phyloP scores from a whole-genome alignment of 805 yeast species.

The Candida railenensis region DNA sequence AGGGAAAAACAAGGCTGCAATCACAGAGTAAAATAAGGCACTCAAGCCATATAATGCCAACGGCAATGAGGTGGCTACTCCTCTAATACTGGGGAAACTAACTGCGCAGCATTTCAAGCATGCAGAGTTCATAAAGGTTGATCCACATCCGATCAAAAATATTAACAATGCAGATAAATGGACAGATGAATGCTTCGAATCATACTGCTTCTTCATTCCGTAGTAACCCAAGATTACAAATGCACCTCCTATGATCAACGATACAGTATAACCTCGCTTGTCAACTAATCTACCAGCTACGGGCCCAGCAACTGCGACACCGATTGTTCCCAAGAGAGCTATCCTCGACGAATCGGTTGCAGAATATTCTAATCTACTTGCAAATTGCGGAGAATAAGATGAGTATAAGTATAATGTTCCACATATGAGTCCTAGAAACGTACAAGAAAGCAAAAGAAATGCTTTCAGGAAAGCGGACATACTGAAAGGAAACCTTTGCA shows the following conservation, averaged over 20 bases:
- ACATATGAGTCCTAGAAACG: slow-evolving; percentile 52
- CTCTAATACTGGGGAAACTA: slow-evolving; percentile 63
- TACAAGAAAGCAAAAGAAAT: slow-evolving; percentile 27
- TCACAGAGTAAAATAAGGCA: slow-evolving; percentile 63
- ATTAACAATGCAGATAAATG: slow-evolving; percentile 45
- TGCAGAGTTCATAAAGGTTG: slow-evolving; percentile 63
- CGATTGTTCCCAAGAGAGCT: slow-evolving; percentile 68
- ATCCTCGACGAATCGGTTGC: slow-evolving; percentile 64
- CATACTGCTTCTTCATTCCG: slow-evolving; percentile 53
- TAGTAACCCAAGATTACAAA: slow-evolving; percentile 55
- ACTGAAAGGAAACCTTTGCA: too few species aligned
- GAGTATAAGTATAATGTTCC: slow-evolving; percentile 78
- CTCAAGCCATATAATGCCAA: slow-evolving; percentile 73
- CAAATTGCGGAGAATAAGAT: slow-evolving; percentile 77
- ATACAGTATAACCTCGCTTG: slow-evolving; percentile 52
- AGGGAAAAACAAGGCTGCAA: slow-evolving; percentile 52
- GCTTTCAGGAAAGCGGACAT: slow-evolving; percentile 18
- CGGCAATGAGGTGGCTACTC: slow-evolving; percentile 75
- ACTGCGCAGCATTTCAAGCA: slow-evolving; percentile 74
- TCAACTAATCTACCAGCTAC: slow-evolving; percentile 68
- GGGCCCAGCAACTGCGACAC: slow-evolving; percentile 65
- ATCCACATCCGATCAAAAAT: slow-evolving; percentile 63
- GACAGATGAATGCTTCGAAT: slow-evolving; percentile 35
- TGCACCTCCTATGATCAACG: slow-evolving; percentile 51
- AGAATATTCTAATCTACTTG: slow-evolving; percentile 51